Evolutionary conservation across 1,284 basidiomycete genomes (phyloP).

Genomic region (Sutorius eximius): DNA sequence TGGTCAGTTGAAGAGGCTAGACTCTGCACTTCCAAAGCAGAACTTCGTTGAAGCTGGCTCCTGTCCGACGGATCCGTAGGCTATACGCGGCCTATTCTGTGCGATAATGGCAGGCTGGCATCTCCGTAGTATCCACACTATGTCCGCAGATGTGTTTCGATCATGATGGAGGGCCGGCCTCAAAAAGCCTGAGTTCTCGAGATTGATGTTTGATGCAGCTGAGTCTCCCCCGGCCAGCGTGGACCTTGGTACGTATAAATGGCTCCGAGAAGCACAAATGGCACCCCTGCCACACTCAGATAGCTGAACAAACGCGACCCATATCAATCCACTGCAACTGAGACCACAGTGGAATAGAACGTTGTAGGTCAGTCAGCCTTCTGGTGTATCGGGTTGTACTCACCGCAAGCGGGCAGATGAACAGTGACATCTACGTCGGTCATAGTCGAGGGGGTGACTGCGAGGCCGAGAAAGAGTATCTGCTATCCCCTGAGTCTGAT

Average conservation of each 20-base stretch:
- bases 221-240: not conserved
- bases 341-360: not conserved
- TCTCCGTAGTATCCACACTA: not conserved
- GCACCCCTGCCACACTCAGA: too few species aligned
- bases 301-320: not conserved
- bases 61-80: too few species aligned
- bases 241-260: not conserved
- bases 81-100: too few species aligned
- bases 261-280: not conserved
- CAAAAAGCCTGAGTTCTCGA: not conserved
- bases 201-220: not conserved
- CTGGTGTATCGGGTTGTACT: not conserved
- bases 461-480: constrained; percentile 17
- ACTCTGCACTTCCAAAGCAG: too few species aligned
- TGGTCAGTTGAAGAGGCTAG: too few species aligned
- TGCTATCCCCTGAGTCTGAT: constrained; percentile 9
- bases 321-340: not conserved
- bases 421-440: constrained; percentile 10
- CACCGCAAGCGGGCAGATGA: constrained; percentile 20
- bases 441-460: constrained; percentile 12
- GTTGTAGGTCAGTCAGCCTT: not conserved
- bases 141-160: too few species aligned
- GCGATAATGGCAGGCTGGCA: too few species aligned
- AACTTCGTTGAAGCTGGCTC: too few species aligned
- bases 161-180: too few species aligned